phyloP scores from a whole-genome alignment of 1,284 basidiomycete species.

The Microbotryomycetes sp. region DNA sequence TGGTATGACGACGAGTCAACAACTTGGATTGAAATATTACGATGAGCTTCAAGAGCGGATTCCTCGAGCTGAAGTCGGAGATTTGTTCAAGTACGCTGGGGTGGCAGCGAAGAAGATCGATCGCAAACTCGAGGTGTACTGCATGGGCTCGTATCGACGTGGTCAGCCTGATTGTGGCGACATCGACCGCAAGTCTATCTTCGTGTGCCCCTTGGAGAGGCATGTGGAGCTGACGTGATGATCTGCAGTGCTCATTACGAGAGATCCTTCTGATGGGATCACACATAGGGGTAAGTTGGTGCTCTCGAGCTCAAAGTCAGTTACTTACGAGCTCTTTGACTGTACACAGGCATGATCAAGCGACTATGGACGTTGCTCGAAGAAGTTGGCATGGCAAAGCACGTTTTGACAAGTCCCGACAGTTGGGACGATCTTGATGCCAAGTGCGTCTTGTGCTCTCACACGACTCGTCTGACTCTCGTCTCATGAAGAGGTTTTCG shows the following conservation, averaged over 20 bases:
- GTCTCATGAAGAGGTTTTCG: conserved; percentile 3
- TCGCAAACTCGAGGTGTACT: conserved; percentile 60
- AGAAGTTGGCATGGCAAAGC: conserved; percentile 57
- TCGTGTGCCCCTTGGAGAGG: not conserved
- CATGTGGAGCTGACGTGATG: too few species aligned
- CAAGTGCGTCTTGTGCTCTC: conserved; percentile 53
- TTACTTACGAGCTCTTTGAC: conserved; percentile 7
- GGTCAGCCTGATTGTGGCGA: conserved; percentile 63
- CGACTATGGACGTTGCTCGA: conserved; percentile 57
- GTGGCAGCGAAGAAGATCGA: conserved; percentile 62
- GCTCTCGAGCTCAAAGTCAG: not conserved
- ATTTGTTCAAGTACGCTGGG: conserved; percentile 65
- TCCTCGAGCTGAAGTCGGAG: conserved; percentile 67
- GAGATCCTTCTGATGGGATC: conserved; percentile 60
- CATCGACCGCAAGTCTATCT: conserved; percentile 54
- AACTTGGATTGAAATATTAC: conserved; percentile 65
- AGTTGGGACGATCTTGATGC: conserved; percentile 61
- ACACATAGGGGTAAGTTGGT: conserved; percentile 58
- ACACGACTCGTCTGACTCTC: not conserved
- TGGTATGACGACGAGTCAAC: conserved; percentile 58
- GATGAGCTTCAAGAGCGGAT: conserved; percentile 75
- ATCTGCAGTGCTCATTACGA: conserved; percentile 59
- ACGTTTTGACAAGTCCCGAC: conserved; percentile 60
- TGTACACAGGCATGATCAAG: conserved; percentile 43
- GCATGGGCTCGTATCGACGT: conserved; percentile 81